These are phyloP conservation scores for Phellinidium pouzarii DNA, from an alignment of 1,284 basidiomycete genomes.

Conservation along the genomic window DNA sequence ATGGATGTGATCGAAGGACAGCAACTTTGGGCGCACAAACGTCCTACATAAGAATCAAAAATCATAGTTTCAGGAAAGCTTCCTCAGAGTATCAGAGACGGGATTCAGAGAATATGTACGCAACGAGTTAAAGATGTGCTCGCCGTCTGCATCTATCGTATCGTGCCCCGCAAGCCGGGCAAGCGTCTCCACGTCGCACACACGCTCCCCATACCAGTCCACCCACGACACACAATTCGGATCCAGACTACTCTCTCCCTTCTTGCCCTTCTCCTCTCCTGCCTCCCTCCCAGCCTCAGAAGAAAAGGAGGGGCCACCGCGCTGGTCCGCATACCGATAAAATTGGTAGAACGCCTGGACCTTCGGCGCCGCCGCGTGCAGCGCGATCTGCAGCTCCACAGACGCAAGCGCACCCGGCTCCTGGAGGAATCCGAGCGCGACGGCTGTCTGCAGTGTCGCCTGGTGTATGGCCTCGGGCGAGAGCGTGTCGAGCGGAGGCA, in stretches of 20 bases:
- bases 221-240: slow-evolving; percentile 70
- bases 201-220: slow-evolving; percentile 76
- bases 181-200: slow-evolving; percentile 67
- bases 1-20: slow-evolving; percentile 68
- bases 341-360: slow-evolving; percentile 69
- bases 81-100: too few species aligned
- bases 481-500: slow-evolving; percentile 30
- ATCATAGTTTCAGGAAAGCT: too few species aligned
- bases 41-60: slow-evolving; percentile 3
- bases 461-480: slow-evolving; percentile 50
- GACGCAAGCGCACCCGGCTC: slow-evolving; percentile 43
- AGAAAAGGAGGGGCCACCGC: too few species aligned
- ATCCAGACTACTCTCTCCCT: too few species aligned
- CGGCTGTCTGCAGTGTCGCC: slow-evolving; percentile 45
- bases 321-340: slow-evolving; percentile 37
- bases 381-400: slow-evolving; percentile 56
- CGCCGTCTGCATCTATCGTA: slow-evolving; percentile 35
- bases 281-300: slow-evolving; percentile 29
- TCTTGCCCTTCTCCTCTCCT: too few species aligned
- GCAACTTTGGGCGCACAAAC: slow-evolving; percentile 35
- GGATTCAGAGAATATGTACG: slow-evolving; percentile 14
- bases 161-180: slow-evolving; percentile 50
- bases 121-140: slow-evolving; percentile 23
- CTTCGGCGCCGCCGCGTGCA: slow-evolving; percentile 64
- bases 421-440: slow-evolving; percentile 39